Evolutionary conservation across 495 filamentous ascomycete genomes (phyloP).

Genomic region (Baudoinia panamericana): DNA sequence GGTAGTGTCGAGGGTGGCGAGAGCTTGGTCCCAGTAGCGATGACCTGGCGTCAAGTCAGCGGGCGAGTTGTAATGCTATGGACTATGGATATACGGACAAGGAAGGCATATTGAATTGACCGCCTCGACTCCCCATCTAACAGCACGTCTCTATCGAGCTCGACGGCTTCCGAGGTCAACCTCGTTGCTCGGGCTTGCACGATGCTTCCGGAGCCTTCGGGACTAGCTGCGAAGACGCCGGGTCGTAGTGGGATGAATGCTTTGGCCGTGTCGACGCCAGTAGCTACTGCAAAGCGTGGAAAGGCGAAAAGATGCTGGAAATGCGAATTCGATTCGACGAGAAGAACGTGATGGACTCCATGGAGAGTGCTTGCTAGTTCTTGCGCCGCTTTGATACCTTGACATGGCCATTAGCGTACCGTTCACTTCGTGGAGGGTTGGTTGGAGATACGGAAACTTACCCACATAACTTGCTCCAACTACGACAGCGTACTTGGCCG

Average conservation of each 20-base stretch:
- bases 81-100: background rate
- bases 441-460: background rate
- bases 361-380: background rate
- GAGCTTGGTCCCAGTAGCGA: conserved; percentile 6
- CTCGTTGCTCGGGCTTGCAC: conserved; percentile 25
- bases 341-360: conserved; percentile 35
- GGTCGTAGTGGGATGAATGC: conserved; percentile 41
- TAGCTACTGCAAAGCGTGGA: conserved; percentile 34
- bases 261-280: conserved; percentile 38
- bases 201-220: conserved; percentile 11
- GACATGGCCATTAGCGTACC: background rate
- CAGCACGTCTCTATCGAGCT: conserved; percentile 1
- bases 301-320: conserved; percentile 47
- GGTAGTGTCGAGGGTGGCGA: conserved; percentile 16
- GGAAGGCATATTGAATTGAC: background rate
- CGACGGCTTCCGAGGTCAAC: conserved; percentile 7
- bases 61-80: background rate
- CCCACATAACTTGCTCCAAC: conserved; percentile 3
- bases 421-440: background rate
- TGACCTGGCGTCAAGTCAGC: background rate
- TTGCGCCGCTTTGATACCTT: background rate
- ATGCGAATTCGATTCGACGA: conserved; percentile 46
- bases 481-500: background rate
- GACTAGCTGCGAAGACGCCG: conserved; percentile 22
- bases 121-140: conserved; percentile 5